Percentiles rank a stretch among this genome's conserved stretches.
Evolutionary conservation across 208 protist species (phyloP).

Genomic region (Crithidia brevicula): DNA sequence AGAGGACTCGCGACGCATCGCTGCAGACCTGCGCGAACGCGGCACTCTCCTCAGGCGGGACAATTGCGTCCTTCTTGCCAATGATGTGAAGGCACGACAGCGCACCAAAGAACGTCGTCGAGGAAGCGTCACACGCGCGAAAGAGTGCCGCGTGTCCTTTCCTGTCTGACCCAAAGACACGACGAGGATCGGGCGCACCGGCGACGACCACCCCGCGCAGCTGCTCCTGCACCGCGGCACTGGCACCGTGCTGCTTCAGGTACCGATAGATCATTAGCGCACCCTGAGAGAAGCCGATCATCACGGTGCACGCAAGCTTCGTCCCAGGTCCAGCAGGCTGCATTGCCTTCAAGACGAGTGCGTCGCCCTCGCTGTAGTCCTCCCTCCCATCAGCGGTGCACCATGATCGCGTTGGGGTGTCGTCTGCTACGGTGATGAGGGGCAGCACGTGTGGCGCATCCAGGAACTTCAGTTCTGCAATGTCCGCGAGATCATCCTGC

Average conservation of each 20-base stretch:
- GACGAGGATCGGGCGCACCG: constrained; percentile 69
- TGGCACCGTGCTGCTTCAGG: constrained; percentile 44
- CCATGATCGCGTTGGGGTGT: constrained; percentile 67
- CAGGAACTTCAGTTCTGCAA: constrained; percentile 64
- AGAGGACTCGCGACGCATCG: constrained; percentile 44
- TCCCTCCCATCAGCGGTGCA: constrained; percentile 26
- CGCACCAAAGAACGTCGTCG: constrained; percentile 37
- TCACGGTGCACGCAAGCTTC: constrained; percentile 33
- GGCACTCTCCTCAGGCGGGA: constrained; percentile 58
- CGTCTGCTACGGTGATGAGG: constrained; percentile 42
- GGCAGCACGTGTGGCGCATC: constrained; percentile 68
- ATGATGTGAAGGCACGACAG: constrained; percentile 83
- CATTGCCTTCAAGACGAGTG: constrained; percentile 44
- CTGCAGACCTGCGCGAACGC: constrained; percentile 67
- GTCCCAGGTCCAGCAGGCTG: constrained; percentile 36
- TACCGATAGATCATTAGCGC: constrained; percentile 70
- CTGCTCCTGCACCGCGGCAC: constrained; percentile 14
- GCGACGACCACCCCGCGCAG: constrained; percentile 58
- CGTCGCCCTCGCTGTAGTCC: constrained; percentile 60
- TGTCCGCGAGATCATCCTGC: constrained; percentile 32
- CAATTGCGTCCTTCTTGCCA: constrained; percentile 73
- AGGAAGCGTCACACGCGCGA: background rate
- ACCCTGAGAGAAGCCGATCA: constrained; percentile 90
- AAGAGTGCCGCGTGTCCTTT: background rate
- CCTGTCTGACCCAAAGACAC: constrained; percentile 35